Conservation (phyloP, 805 yeast species). For the Lachancea nothofagi region DNA sequence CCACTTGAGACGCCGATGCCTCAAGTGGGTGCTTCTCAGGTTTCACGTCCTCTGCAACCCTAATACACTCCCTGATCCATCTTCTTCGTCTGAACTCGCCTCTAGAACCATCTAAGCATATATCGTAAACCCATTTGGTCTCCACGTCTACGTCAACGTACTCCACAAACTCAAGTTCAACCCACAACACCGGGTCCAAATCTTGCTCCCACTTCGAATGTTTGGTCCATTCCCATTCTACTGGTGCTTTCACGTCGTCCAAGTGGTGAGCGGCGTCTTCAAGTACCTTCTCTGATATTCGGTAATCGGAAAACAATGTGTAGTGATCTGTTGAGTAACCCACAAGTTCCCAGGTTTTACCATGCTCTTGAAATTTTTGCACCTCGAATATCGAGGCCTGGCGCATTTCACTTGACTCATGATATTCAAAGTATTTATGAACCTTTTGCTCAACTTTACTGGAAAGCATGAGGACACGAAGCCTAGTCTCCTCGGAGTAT, state of each 20-base stretch:
- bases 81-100: conserved; percentile 54
- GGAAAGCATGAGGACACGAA: conserved; percentile 42
- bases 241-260: conserved; percentile 49
- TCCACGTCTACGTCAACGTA: conserved; percentile 60
- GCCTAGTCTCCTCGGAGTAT: conserved; percentile 61
- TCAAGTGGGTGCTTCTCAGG: neutral
- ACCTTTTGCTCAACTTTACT: conserved; percentile 45
- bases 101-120: conserved; percentile 28
- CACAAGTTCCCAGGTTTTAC: conserved; percentile 57
- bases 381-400: conserved; percentile 65
- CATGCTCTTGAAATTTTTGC: conserved; percentile 44
- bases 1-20: conserved; percentile 1
- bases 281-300: conserved; percentile 29
- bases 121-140: conserved; percentile 84
- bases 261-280: conserved; percentile 17
- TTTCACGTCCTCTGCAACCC: conserved; percentile 14
- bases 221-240: conserved; percentile 48
- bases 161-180: conserved; percentile 45
- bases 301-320: conserved; percentile 42
- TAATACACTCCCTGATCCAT: conserved; percentile 47
- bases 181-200: conserved; percentile 61
- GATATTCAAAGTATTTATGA: conserved; percentile 35
- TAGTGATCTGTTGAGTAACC: conserved; percentile 55
- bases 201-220: conserved; percentile 60
- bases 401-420: conserved; percentile 40